Evolutionary conservation across 2,329 filamentous ascomycete species (phyloP), one percentile per base, ranked within the genome.

Genomic region (Fusarium pilosicola): DNA sequence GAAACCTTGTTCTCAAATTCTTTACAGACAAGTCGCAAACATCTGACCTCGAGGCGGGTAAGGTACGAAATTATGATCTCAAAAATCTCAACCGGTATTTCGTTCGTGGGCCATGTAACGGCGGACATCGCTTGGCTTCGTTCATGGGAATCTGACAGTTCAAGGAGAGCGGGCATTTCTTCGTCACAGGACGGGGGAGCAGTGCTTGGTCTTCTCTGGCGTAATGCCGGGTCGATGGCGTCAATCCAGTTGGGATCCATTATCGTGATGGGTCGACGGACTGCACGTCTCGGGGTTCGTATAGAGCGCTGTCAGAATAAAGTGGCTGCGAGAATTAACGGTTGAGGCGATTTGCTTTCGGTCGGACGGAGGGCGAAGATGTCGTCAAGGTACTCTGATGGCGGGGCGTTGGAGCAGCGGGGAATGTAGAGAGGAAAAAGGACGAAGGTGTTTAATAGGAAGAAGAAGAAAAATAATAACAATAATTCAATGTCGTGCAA

Each of bases 81-180:
- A 76, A 91, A 92, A 6, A 93, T 82, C 76, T 93, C 92, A 11
- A 89, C 84, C 0, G 91, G 91, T 4, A 93, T 63, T 15, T 67
- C 57, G 34, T 76, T 69, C 49, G 72, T 63, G 39, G 83, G 83
- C 83, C 83, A 84, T 36, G 41, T 46, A 30, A 62, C 24, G 26
- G 62, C 41, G 15, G 51, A 26, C 22, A 52, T 46, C 17, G 48
- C 61, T 17, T 36, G 32, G 32, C 32, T 32, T 56, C 69, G 49
- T 32, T 58, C 65, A 42, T n/a, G 57, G 22, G 63, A 38, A 58
- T 70, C 60, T 55, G 60, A 41, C 45, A 38, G 42, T 45, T 65
- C 59, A 61, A 39, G 32, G 54, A 60, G 34, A 45, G 30, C 36
- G 32, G 59, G 51, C 39, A 57, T 45, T 26, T 70, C 73, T 26